Percentiles rank a stretch among this genome's conserved stretches.
These are phyloP conservation scores for Boletus patriciae DNA, from an alignment of 768 basidiomycete genomes.

Conservation along the genomic window DNA sequence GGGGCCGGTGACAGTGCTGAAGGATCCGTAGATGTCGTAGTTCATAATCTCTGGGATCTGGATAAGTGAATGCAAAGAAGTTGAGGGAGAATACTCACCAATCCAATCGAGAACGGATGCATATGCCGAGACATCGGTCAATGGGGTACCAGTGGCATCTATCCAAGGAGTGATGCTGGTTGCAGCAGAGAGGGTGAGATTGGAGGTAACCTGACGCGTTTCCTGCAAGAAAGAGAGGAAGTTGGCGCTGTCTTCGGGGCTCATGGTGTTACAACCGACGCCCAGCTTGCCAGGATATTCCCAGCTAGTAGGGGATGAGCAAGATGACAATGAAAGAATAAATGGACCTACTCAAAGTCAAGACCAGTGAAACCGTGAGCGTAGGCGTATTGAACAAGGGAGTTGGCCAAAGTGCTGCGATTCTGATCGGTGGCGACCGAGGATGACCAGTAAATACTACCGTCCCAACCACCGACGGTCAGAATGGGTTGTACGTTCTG, in stretches of 20 bases:
- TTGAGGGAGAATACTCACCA: conserved; percentile 30
- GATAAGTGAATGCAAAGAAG: conserved; percentile 2
- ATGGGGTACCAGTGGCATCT: conserved; percentile 53
- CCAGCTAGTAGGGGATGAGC: conserved; percentile 53
- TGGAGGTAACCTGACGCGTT: conserved; percentile 55
- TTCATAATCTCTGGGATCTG: conserved; percentile 60
- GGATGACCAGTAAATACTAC: conserved; percentile 60
- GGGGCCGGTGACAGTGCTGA: conserved; percentile 62
- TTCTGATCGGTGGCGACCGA: conserved; percentile 54
- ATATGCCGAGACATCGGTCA: conserved; percentile 64
- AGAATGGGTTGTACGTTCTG: conserved; percentile 58
- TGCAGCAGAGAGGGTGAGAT: conserved; percentile 73
- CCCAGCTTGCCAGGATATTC: conserved; percentile 77
- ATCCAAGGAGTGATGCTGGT: conserved; percentile 65
- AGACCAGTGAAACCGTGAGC: conserved; percentile 59
- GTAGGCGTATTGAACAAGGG: conserved; percentile 48
- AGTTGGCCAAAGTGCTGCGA: conserved; percentile 57
- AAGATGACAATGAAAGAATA: not conserved
- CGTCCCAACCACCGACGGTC: conserved; percentile 69
- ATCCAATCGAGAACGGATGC: conserved; percentile 74
- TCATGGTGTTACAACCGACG: conserved; percentile 66
- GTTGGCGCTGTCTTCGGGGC: conserved; percentile 69
- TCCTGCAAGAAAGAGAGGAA: conserved; percentile 74
- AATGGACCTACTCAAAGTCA: conserved; percentile 59
- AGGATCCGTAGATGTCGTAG: conserved; percentile 63